A percentile compares a stretch with the other conserved stretches of the same genome.
Conservation (phyloP, 495 filamentous ascomycete genomes). For the Lineolata rhizophorae region DNA sequence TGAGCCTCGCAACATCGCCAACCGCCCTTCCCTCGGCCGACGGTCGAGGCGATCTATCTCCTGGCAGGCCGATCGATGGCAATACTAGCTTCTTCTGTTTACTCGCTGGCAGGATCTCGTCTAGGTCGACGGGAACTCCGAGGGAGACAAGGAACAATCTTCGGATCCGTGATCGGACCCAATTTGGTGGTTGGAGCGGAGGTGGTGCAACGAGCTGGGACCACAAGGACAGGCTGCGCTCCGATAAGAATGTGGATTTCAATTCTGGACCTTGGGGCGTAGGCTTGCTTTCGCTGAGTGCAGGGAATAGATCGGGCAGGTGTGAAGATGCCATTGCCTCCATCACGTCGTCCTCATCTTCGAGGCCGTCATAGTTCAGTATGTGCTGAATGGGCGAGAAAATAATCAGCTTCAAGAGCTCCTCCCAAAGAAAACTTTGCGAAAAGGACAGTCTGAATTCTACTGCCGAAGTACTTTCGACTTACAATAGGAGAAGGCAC, state of each 20-base stretch:
- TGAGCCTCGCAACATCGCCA: slow-evolving; percentile 27
- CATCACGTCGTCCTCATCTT: slow-evolving; percentile 27
- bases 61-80: slow-evolving; percentile 49
- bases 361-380: slow-evolving; percentile 12
- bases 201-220: slow-evolving; percentile 88
- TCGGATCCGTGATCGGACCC: slow-evolving; percentile 90
- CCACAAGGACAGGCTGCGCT: slow-evolving; percentile 74
- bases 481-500: too few species aligned
- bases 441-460: too few species aligned
- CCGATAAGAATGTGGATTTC: slow-evolving; percentile 40
- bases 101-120: slow-evolving; percentile 87
- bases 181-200: slow-evolving; percentile 87
- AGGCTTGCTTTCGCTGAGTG: slow-evolving; percentile 20
- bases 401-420: too few species aligned
- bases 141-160: slow-evolving; percentile 90
- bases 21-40: slow-evolving; percentile 27
- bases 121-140: slow-evolving; percentile 86
- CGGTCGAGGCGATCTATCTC: slow-evolving; percentile 19
- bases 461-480: too few species aligned
- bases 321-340: slow-evolving; percentile 25
- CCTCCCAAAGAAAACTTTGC: too few species aligned
- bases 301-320: slow-evolving; percentile 33
- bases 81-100: slow-evolving; percentile 96
- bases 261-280: slow-evolving; percentile 20
- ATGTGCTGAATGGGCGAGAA: too few species aligned